Evolutionary conservation across 2,329 filamentous ascomycete genomes (phyloP), one percentile per base, ranked within the genome.

Genomic region (Clathrospora elynae): DNA sequence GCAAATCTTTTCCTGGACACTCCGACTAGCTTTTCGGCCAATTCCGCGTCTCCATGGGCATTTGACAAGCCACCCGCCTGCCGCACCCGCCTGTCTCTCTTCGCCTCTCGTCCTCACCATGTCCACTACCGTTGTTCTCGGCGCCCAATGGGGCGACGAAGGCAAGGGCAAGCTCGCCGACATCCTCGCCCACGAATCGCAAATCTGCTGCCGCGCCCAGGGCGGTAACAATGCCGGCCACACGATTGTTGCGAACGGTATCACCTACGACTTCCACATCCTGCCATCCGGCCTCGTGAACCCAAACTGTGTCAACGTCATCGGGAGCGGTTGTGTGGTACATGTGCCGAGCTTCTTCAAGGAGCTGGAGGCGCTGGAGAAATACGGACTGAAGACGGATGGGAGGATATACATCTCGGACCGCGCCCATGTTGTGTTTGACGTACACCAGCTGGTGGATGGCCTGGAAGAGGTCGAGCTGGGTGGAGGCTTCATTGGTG

Each of bases 251-350:
- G 66, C 73, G 56, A 69, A 73, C 49, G 72, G 74, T 37, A 56
- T 74, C 55, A 80, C 77, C 16, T 71, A 71, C 58, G 67, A 71
- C 42, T 70, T 68, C 54, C 68, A 71, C 49, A 71, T 72, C 54
- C 62, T 71, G 17, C 66, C 68, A 16, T 87, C 82, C 42, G 88
- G 88, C 46, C 78, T 91, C 48, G 77, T 91, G 54, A 88, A 86
- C 64, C 84, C 86, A 5, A 74, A 75, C 29, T 87, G 81, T 67
- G 77, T 82, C 59, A 91, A 90, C 73, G 74, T 91, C 43, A 86
- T 91, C 64, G 87, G 76, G 24, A 57, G 73, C 49, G 67, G 86
- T 46, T 85, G 84, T 34, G 85, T 88, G 46, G 83, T 88, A 54
- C 81, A 88, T 68, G 77, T 86, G 41, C 81, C 82, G 13, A 75